Conservation (phyloP, 1,284 basidiomycete species). For the Tetrapyrgos nigripes region DNA sequence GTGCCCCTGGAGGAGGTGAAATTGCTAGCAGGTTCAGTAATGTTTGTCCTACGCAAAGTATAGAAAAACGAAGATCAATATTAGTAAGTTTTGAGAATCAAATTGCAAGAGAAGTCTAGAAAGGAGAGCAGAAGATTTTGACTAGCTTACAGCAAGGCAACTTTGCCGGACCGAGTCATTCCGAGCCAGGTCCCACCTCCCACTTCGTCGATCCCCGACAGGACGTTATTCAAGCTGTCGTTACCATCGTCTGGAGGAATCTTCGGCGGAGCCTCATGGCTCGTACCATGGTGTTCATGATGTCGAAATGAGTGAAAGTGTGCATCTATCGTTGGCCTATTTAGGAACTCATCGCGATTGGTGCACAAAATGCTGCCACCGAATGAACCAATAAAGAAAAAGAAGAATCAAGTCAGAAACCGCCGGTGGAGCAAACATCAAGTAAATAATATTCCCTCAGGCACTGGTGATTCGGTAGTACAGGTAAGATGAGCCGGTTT, state of each 20-base stretch:
- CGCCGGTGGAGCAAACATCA: neutral
- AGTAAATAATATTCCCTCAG: slow-evolving; percentile 1
- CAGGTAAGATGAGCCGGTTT: neutral
- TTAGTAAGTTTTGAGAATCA: too few relatives aligned
- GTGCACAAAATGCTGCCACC: slow-evolving; percentile 67
- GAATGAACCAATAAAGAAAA: slow-evolving; percentile 5
- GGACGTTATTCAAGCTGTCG: slow-evolving; percentile 43
- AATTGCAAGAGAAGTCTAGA: neutral
- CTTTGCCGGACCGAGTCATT: slow-evolving; percentile 62
- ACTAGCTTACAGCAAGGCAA: slow-evolving; percentile 71
- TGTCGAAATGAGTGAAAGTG: slow-evolving; percentile 63
- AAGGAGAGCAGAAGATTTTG: neutral
- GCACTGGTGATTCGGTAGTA: neutral
- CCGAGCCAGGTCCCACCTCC: slow-evolving; percentile 86
- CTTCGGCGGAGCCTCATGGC: slow-evolving; percentile 23
- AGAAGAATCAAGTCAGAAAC: slow-evolving; percentile 5
- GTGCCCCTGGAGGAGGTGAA: slow-evolving; percentile 68
- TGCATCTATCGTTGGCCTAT: slow-evolving; percentile 68
- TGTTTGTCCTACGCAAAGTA: slow-evolving; percentile 68
- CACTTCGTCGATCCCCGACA: slow-evolving; percentile 74
- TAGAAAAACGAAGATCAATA: slow-evolving; percentile 5
- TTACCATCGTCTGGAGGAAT: neutral
- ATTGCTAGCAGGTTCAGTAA: slow-evolving; percentile 63
- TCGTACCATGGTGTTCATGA: neutral
- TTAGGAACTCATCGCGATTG: slow-evolving; percentile 79